These are phyloP conservation scores for Rhizopogon salebrosus DNA, from an alignment of 768 basidiomycete genomes.

Conservation along the genomic window DNA sequence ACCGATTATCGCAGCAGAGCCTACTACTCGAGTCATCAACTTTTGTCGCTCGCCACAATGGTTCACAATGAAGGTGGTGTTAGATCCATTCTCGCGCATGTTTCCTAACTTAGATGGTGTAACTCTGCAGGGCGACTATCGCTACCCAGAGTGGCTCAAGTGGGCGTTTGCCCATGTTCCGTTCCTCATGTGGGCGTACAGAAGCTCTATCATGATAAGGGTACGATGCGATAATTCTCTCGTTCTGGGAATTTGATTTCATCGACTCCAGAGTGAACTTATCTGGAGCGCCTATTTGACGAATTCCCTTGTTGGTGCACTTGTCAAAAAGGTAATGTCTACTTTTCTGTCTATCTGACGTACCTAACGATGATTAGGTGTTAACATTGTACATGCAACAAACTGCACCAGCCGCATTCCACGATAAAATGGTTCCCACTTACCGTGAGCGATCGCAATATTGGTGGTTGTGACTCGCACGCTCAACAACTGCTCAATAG, in stretches of 20 bases:
- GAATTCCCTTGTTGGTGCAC: constrained; percentile 27
- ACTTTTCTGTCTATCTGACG: background rate
- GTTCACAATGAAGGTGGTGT: constrained; percentile 45
- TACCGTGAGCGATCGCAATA: constrained; percentile 34
- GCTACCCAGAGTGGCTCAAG: constrained; percentile 39
- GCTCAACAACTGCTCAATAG: constrained; percentile 19
- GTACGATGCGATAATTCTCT: constrained; percentile 23
- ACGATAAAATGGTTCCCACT: constrained; percentile 41
- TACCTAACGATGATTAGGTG: constrained; percentile 25
- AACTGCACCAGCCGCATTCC: constrained; percentile 42
- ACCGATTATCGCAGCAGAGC: constrained; percentile 46
- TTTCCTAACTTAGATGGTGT: background rate
- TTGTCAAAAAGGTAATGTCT: constrained; percentile 27
- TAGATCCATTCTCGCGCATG: background rate
- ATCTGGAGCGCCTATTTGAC: constrained; percentile 34
- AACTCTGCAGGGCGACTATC: constrained; percentile 30
- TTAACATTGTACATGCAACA: constrained; percentile 39
- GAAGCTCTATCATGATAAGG: constrained; percentile 41
- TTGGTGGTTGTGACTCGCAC: background rate
- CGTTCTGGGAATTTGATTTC: background rate
- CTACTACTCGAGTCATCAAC: constrained; percentile 47
- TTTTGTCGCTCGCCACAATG: constrained; percentile 59
- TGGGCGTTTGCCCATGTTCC: constrained; percentile 51
- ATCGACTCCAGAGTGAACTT: constrained; percentile 8
- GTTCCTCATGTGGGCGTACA: constrained; percentile 41